phyloP scores from a whole-genome alignment of 2,329 filamentous ascomycete genomes.

The Cladophialophora bantiana region DNA sequence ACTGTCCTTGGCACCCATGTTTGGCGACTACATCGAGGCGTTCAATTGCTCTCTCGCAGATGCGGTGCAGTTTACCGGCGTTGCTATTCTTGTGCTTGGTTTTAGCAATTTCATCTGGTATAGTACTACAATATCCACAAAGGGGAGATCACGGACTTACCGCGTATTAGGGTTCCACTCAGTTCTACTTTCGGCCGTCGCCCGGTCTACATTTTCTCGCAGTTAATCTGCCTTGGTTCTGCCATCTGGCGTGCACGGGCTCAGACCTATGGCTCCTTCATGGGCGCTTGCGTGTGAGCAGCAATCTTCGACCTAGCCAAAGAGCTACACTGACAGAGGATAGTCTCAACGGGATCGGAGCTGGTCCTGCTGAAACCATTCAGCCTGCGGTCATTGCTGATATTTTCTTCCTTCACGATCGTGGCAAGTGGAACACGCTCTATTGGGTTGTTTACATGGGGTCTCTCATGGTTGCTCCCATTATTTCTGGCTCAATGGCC shows the following conservation, averaged over 20 bases:
- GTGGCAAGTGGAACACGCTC: conserved; percentile 67
- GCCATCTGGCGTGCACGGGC: conserved; percentile 67
- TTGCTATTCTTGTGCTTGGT: conserved; percentile 63
- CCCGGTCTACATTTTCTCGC: conserved; percentile 61
- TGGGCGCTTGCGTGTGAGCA: conserved; percentile 63
- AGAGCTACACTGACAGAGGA: not conserved
- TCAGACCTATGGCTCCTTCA: conserved; percentile 66
- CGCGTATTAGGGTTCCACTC: conserved; percentile 58
- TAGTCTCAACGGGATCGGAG: conserved; percentile 65
- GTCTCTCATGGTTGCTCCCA: conserved; percentile 66
- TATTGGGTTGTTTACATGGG: conserved; percentile 71
- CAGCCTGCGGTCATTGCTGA: conserved; percentile 70
- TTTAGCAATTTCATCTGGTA: conserved; percentile 68
- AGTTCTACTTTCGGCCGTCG: conserved; percentile 63
- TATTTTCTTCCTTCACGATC: conserved; percentile 69
- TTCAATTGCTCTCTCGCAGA: conserved; percentile 62
- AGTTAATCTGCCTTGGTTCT: conserved; percentile 60
- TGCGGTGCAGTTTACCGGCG: conserved; percentile 64
- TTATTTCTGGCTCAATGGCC: conserved; percentile 67
- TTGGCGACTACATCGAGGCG: conserved; percentile 62
- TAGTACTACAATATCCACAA: not conserved
- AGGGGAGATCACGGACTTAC: conserved; percentile 27
- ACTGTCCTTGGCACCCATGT: conserved; percentile 65
- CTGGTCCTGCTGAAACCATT: conserved; percentile 68
- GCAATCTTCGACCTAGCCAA: not conserved